A percentile compares a stretch with the other conserved stretches of the same genome.
These are phyloP conservation scores for Fusarium robinianum DNA, from an alignment of 2,329 filamentous ascomycete genomes.

Conservation along the genomic window DNA sequence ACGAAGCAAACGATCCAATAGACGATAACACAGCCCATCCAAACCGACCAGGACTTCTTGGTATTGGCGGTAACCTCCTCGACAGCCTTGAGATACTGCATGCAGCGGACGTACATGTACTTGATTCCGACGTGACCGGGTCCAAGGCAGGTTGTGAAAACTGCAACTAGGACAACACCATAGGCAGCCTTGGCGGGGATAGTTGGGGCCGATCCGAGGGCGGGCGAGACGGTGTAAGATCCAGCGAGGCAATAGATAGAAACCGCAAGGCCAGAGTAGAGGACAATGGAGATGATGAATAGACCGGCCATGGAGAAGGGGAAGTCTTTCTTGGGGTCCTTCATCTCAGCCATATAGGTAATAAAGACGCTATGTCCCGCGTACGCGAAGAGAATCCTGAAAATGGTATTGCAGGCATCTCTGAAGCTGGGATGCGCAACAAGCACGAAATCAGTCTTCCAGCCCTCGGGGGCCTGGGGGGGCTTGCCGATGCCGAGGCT, in stretches of 20 bases:
- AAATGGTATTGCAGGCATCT: conserved; percentile 31
- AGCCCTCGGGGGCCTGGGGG: conserved; percentile 25
- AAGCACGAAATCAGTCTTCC: conserved; percentile 30
- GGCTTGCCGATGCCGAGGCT: conserved; percentile 34
- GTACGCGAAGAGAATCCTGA: conserved; percentile 37
- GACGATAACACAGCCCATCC: too few species aligned
- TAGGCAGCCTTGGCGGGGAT: conserved; percentile 19
- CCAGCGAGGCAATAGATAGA: conserved; percentile 8
- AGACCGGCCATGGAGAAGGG: not conserved
- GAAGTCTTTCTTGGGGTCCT: conserved; percentile 32
- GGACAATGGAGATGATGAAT: not conserved
- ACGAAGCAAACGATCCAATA: too few species aligned
- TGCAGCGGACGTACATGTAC: conserved; percentile 33
- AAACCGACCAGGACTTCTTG: too few species aligned
- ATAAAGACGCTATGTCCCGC: conserved; percentile 40
- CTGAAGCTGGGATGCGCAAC: conserved; percentile 31
- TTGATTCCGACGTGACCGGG: conserved; percentile 34
- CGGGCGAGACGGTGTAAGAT: conserved; percentile 5
- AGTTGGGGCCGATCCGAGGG: not conserved
- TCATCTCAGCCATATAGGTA: conserved; percentile 36
- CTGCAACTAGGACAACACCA: conserved; percentile 27
- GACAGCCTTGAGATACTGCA: too few species aligned
- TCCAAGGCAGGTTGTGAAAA: conserved; percentile 26
- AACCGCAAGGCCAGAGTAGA: conserved; percentile 3
- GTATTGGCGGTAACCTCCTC: too few species aligned